phyloP scores from a whole-genome alignment of 208 protist species.

The Polymyxa betae region DNA sequence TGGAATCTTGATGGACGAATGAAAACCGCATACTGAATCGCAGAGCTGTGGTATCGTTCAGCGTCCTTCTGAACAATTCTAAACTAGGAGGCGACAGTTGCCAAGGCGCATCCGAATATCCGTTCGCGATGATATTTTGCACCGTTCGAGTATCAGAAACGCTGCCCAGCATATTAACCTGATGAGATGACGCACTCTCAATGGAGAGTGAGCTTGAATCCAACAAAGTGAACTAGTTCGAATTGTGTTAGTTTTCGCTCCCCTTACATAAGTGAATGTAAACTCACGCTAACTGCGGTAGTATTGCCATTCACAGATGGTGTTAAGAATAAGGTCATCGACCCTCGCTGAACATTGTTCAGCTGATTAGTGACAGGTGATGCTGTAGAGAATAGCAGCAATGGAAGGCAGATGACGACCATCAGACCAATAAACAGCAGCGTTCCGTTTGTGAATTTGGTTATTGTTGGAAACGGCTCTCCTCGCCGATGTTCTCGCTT shows the following conservation, averaged over 20 bases:
- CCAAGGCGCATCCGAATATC: not conserved
- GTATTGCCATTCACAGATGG: not conserved
- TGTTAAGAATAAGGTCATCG: not conserved
- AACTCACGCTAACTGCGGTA: not conserved
- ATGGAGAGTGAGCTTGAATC: not conserved
- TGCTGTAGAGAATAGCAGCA: slow-evolving; percentile 22
- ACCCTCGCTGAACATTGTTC: slow-evolving; percentile 3
- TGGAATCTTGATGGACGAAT: not conserved
- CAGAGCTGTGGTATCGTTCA: not conserved
- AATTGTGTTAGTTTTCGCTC: too few relatives aligned
- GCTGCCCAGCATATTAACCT: not conserved
- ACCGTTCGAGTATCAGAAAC: not conserved
- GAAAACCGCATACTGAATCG: not conserved
- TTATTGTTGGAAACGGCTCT: not conserved
- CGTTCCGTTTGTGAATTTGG: slow-evolving; percentile 46
- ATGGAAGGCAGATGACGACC: slow-evolving; percentile 12
- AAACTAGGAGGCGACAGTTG: not conserved
- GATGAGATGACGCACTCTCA: not conserved
- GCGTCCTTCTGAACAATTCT: not conserved
- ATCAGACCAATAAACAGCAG: slow-evolving; percentile 41
- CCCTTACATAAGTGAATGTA: not conserved
- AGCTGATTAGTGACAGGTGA: not conserved
- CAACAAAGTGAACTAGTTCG: not conserved
- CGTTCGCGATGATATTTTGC: not conserved
- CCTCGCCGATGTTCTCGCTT: slow-evolving; percentile 46